Evolutionary conservation across 2,329 filamentous ascomycete genomes (phyloP).

Genomic region (Neurospora crassa): DNA sequence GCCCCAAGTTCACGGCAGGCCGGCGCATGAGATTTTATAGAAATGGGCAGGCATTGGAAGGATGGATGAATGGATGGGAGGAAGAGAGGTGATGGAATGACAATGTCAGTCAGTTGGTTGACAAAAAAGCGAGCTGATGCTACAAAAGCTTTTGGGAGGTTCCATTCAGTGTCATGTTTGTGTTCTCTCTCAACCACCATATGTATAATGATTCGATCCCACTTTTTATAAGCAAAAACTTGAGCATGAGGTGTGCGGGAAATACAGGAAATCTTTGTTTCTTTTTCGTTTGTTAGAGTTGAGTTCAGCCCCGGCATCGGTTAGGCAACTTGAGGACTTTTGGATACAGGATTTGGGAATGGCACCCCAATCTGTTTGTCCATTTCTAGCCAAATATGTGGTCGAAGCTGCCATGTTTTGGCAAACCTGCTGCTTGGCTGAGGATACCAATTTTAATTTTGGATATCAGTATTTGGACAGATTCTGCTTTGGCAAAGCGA

Average conservation of each 20-base stretch:
- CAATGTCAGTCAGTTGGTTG: background rate
- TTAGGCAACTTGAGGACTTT: background rate
- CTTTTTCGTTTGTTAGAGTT: background rate
- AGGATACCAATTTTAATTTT: background rate
- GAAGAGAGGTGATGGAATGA: background rate
- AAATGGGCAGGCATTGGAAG: background rate
- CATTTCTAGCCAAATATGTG: no score
- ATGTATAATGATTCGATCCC: conserved; percentile 1
- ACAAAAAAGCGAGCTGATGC: background rate
- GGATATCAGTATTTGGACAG: background rate
- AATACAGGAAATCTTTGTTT: background rate
- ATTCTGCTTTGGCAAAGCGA: background rate
- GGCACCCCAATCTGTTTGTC: background rate
- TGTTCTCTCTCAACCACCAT: background rate
- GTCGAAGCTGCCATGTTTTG: background rate
- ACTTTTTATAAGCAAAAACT: background rate
- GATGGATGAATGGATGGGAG: background rate
- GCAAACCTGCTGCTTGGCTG: background rate
- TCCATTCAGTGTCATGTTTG: background rate
- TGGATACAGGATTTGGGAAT: background rate
- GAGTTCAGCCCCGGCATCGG: background rate
- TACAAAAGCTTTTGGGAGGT: background rate
- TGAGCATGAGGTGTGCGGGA: background rate
- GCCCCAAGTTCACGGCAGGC: background rate
- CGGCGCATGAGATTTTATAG: background rate